Conservation (phyloP, 106 monocot genomes). For the Iris macrosiphon region DNA sequence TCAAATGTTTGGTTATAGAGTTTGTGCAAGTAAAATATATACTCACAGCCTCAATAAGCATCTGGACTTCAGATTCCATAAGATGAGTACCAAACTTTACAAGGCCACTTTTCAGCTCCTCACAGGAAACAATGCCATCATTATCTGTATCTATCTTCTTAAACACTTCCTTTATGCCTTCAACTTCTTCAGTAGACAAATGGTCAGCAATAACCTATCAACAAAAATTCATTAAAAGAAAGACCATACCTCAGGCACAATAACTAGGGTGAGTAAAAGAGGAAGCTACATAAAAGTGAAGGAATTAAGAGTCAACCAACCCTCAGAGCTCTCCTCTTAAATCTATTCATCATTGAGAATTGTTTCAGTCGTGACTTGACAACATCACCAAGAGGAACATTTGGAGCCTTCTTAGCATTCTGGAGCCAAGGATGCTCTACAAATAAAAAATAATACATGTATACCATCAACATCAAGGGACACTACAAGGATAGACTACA, state of each 20-base stretch:
- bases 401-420: conserved; percentile 91
- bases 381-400: conserved; percentile 90
- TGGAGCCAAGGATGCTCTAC: conserved; percentile 70
- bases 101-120: conserved; percentile 53
- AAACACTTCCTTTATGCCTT: conserved; percentile 62
- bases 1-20: no score
- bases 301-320: conserved; percentile 21
- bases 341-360: conserved; percentile 88
- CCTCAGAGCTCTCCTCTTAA: conserved; percentile 88
- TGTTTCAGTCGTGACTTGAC: conserved; percentile 92
- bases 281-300: not conserved
- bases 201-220: conserved; percentile 53
- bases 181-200: conserved; percentile 47
- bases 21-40: no score
- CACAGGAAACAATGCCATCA: conserved; percentile 51
- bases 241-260: no score
- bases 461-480: no score
- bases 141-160: conserved; percentile 59
- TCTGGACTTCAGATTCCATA: conserved; percentile 51
- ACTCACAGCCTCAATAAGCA: conserved; percentile 60
- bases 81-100: conserved; percentile 50
- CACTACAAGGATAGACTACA: no score
- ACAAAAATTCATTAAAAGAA: not conserved
- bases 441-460: no score
- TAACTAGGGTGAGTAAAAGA: no score